Evolutionary conservation across 306 rosid species (phyloP).

Genomic region (Dryas drummondii): DNA sequence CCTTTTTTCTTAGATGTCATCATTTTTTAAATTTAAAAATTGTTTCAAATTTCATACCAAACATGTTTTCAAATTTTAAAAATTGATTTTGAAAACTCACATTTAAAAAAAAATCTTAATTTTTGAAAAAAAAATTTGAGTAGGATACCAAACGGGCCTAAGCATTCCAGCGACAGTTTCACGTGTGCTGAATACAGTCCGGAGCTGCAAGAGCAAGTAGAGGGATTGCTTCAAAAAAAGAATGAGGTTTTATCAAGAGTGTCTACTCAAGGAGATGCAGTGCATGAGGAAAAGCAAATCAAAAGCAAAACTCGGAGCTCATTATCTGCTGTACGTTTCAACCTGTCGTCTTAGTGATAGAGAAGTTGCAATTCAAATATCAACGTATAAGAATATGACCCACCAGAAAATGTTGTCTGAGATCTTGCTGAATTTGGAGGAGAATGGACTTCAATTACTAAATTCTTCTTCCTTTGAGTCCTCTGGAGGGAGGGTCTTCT

Average conservation of each 20-base stretch:
- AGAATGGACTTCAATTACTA: constrained; percentile 40
- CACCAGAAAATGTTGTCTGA: constrained; percentile 40
- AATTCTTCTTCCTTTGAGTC: constrained; percentile 67
- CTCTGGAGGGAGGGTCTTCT: constrained; percentile 51
- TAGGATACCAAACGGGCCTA: too few species aligned
- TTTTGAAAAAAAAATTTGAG: too few species aligned
- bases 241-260: constrained; percentile 40
- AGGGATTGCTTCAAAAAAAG: constrained; percentile 45
- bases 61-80: too few species aligned
- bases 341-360: constrained; percentile 41
- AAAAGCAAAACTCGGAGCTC: constrained; percentile 20
- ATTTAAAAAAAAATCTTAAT: too few species aligned
- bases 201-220: constrained; percentile 55
- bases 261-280: constrained; percentile 19
- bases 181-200: constrained; percentile 56
- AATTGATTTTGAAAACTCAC: too few species aligned
- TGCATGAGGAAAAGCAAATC: neutral
- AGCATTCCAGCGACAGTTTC: constrained; percentile 67
- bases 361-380: constrained; percentile 57
- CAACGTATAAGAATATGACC: constrained; percentile 9
- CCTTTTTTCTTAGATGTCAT: too few species aligned
- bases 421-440: constrained; percentile 46
- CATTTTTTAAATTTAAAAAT: too few species aligned
- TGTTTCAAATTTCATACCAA: too few species aligned
- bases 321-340: constrained; percentile 45